These are phyloP conservation scores for Pistacia integerrima DNA, from an alignment of 345 rosid species.

Conservation along the genomic window DNA sequence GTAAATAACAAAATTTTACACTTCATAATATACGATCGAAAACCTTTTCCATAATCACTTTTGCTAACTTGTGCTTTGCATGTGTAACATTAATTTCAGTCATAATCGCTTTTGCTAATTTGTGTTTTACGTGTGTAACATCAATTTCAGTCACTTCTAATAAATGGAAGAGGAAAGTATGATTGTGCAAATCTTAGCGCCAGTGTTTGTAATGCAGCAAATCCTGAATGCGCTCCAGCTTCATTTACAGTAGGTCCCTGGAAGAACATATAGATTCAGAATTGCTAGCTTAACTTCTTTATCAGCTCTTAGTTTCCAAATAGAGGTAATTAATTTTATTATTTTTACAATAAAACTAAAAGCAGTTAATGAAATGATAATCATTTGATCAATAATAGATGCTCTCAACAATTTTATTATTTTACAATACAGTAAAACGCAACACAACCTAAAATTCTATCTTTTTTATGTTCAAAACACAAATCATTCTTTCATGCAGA, in stretches of 20 bases:
- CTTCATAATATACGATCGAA: no score
- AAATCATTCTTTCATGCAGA: no score
- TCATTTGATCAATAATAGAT: no score
- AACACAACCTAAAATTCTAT: no score
- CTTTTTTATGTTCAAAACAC: no score
- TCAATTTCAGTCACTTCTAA: conserved; percentile 21
- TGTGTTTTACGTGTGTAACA: conserved; percentile 17
- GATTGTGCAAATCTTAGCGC: conserved; percentile 23
- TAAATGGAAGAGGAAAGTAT: conserved; percentile 42
- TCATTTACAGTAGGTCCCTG: conserved; percentile 20
- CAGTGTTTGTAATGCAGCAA: conserved; percentile 10
- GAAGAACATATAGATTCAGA: conserved; percentile 34
- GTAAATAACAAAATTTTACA: conserved; percentile 2
- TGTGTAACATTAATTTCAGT: neutral
- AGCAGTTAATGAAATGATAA: no score
- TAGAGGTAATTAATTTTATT: conserved; percentile 29
- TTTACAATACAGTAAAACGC: no score
- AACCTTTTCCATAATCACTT: no score
- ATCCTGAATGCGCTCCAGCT: conserved; percentile 21
- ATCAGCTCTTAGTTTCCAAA: conserved; percentile 36
- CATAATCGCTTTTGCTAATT: conserved; percentile 12
- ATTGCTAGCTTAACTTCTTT: conserved; percentile 33
- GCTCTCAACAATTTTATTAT: no score
- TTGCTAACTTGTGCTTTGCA: neutral
- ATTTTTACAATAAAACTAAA: no score